These are phyloP conservation scores for Fraxinus ornus DNA, from an alignment of 305 asterid species.

Conservation along the genomic window DNA sequence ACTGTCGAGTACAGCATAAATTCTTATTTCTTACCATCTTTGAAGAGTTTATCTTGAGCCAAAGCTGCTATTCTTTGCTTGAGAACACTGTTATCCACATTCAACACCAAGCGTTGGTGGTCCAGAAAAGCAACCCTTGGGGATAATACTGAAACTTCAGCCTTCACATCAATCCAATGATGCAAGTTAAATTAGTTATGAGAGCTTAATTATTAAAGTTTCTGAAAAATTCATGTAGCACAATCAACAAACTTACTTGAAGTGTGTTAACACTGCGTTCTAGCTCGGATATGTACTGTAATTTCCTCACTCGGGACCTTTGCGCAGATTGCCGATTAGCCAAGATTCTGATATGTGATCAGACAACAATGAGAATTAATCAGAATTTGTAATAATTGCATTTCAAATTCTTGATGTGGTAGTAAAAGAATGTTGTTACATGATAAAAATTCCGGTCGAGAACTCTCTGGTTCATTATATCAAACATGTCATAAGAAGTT, in stretches of 20 bases:
- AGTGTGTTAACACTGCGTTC: constrained; percentile 88
- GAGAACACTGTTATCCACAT: constrained; percentile 82
- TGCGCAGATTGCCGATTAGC: constrained; percentile 97
- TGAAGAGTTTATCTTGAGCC: constrained; percentile 84
- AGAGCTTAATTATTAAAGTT: neutral
- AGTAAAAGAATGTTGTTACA: neutral
- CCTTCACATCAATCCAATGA: constrained; percentile 35
- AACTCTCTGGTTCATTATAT: neutral
- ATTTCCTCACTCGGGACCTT: constrained; percentile 85
- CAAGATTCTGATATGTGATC: constrained; percentile 54
- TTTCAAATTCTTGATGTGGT: neutral
- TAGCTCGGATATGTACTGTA: constrained; percentile 85
- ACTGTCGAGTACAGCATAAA: neutral
- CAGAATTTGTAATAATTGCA: neutral
- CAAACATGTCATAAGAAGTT: neutral
- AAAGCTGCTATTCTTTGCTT: constrained; percentile 95
- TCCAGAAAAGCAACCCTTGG: constrained; percentile 90
- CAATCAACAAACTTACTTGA: constrained; percentile 47
- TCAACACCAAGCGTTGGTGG: constrained; percentile 80
- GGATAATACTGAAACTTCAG: constrained; percentile 84
- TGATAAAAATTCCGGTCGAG: neutral
- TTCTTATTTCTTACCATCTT: constrained; percentile 69
- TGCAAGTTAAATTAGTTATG: neutral
- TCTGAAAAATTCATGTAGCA: neutral
- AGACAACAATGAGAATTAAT: neutral